Percentiles rank a stretch among this genome's conserved stretches.
Conservation (phyloP, 2,329 filamentous ascomycete genomes). For the Aureobasidium sp. region DNA sequence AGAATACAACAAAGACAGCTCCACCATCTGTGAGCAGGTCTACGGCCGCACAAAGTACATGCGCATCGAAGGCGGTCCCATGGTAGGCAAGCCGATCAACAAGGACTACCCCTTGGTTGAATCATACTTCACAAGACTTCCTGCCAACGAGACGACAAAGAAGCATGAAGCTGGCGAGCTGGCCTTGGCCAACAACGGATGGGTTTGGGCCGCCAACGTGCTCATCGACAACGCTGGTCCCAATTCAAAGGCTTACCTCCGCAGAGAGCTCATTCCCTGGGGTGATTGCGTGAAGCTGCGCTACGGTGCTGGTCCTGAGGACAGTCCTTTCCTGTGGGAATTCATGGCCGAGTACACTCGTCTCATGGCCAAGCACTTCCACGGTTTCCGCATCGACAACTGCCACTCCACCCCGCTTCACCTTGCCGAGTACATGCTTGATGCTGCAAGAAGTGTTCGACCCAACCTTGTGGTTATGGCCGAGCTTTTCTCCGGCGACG, state of each 20-base stretch:
- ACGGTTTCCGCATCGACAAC: slow-evolving; percentile 94
- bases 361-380: slow-evolving; percentile 89
- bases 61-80: slow-evolving; percentile 84
- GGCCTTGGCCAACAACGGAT: slow-evolving; percentile 89
- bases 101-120: slow-evolving; percentile 77
- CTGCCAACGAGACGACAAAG: slow-evolving; percentile 67
- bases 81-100: slow-evolving; percentile 74
- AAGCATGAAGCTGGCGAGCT: slow-evolving; percentile 70
- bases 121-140: slow-evolving; percentile 87
- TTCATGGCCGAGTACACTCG: slow-evolving; percentile 91
- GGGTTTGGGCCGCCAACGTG: slow-evolving; percentile 97
- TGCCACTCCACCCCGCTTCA: slow-evolving; percentile 93
- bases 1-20: slow-evolving; percentile 80
- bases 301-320: slow-evolving; percentile 71
- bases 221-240: slow-evolving; percentile 89
- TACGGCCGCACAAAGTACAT: slow-evolving; percentile 95
- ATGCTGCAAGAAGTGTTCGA: slow-evolving; percentile 81
- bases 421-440: slow-evolving; percentile 89
- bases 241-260: slow-evolving; percentile 84
- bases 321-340: slow-evolving; percentile 92
- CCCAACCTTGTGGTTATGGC: slow-evolving; percentile 88
- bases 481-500: slow-evolving; percentile 90
- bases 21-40: slow-evolving; percentile 80
- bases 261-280: slow-evolving; percentile 95
- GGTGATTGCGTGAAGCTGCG: slow-evolving; percentile 96